These are phyloP conservation scores for Ceratobasidium sp. DNA, from an alignment of 1,284 basidiomycete genomes.

Conservation along the genomic window DNA sequence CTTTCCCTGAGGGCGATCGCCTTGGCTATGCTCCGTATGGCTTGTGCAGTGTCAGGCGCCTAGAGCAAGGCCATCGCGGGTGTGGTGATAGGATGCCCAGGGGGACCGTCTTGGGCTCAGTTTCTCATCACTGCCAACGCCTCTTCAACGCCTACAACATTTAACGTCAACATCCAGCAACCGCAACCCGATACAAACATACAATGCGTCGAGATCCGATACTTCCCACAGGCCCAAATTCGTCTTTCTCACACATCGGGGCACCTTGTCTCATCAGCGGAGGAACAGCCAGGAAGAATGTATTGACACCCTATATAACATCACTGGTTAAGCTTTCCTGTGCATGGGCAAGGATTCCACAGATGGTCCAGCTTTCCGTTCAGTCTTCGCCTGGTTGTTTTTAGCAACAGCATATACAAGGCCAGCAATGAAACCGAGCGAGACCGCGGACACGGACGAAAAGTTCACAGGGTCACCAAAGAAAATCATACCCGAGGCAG, in stretches of 20 bases:
- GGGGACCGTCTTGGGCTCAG: not conserved
- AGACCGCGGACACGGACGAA: slow-evolving; percentile 89
- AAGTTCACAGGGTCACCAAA: slow-evolving; percentile 90
- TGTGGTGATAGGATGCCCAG: not conserved
- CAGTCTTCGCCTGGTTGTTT: slow-evolving; percentile 82
- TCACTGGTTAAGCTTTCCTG: slow-evolving; percentile 39
- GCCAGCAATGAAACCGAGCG: slow-evolving; percentile 92
- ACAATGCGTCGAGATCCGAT: not conserved
- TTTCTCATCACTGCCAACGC: not conserved
- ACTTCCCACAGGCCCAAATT: slow-evolving; percentile 18
- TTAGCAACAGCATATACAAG: slow-evolving; percentile 90
- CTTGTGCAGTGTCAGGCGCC: slow-evolving; percentile 25
- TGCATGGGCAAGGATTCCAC: slow-evolving; percentile 44
- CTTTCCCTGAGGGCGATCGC: slow-evolving; percentile 30
- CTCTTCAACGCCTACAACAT: slow-evolving; percentile 2
- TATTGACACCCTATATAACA: slow-evolving; percentile 9
- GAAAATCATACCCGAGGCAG: slow-evolving; percentile 95
- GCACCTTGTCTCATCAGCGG: not conserved
- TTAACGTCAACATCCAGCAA: not conserved
- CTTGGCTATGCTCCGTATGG: slow-evolving; percentile 31
- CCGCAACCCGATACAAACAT: slow-evolving; percentile 5
- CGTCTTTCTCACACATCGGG: slow-evolving; percentile 33
- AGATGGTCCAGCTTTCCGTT: slow-evolving; percentile 56
- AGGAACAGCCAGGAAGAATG: slow-evolving; percentile 16
- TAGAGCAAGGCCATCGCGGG: not conserved